Evolutionary conservation across 148 eudicot species (phyloP).

Genomic region (Talinum fruticosum): DNA sequence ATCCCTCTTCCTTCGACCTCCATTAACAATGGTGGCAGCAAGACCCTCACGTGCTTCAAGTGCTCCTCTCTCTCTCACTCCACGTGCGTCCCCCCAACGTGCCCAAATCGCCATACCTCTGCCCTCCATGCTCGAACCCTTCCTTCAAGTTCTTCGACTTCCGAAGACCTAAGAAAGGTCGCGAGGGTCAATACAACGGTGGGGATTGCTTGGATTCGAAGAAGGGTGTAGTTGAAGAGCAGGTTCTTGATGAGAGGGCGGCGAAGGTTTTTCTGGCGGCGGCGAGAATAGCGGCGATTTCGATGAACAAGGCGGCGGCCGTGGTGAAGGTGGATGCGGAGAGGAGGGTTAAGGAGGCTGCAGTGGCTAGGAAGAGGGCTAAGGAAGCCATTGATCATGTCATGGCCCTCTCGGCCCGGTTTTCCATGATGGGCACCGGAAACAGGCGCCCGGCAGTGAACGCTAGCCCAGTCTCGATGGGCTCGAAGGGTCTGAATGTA

Average conservation of each 20-base stretch:
- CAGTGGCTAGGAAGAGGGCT: slow-evolving; percentile 60
- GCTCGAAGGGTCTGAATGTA: neutral
- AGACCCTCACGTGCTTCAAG: slow-evolving; percentile 45
- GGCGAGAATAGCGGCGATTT: slow-evolving; percentile 50
- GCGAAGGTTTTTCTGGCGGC: slow-evolving; percentile 63
- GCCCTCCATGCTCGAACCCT: slow-evolving; percentile 59
- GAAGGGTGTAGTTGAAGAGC: neutral
- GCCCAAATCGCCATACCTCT: slow-evolving; percentile 44
- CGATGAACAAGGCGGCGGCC: slow-evolving; percentile 53
- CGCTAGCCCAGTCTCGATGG: no score
- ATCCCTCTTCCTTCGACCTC: neutral
- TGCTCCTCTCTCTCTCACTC: slow-evolving; percentile 63
- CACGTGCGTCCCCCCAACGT: slow-evolving; percentile 35
- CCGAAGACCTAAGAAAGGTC: slow-evolving; percentile 10
- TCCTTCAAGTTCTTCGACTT: slow-evolving; percentile 37
- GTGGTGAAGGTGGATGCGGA: slow-evolving; percentile 56
- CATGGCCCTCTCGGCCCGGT: slow-evolving; percentile 10
- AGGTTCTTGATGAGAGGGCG: slow-evolving; percentile 36
- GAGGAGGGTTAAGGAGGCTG: slow-evolving; percentile 68
- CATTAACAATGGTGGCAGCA: slow-evolving; percentile 7
- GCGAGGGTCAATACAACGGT: neutral
- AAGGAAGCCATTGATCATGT: slow-evolving; percentile 67
- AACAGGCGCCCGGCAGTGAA: no score
- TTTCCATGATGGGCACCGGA: no score
- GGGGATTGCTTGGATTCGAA: neutral